Percentiles rank a stretch among this genome's conserved stretches.
These are phyloP conservation scores for Salix purpurea DNA, from an alignment of 345 rosid species.

Conservation along the genomic window DNA sequence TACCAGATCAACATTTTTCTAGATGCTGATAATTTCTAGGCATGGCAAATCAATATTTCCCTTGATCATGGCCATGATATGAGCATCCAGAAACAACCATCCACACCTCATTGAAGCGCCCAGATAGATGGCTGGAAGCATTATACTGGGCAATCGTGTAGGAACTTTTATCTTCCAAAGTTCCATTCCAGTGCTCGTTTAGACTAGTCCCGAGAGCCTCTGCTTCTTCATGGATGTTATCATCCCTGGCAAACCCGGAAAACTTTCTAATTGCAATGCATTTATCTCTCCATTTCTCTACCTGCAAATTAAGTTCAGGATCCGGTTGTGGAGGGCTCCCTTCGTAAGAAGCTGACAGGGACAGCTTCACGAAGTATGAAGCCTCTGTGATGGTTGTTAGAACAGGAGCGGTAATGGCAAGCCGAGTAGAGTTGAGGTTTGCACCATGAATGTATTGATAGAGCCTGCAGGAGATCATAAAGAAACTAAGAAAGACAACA, in stretches of 20 bases:
- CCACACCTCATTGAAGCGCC: conserved; percentile 48
- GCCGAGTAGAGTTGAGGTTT: conserved; percentile 23
- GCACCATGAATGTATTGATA: conserved; percentile 47
- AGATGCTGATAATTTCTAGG: no score
- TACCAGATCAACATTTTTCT: not conserved
- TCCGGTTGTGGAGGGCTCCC: conserved; percentile 30
- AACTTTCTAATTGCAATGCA: conserved; percentile 42
- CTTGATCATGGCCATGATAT: not conserved
- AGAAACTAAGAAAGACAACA: not conserved
- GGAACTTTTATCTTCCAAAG: not conserved
- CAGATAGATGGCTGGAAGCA: conserved; percentile 25
- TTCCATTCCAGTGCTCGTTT: not conserved
- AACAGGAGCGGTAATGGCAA: conserved; percentile 41
- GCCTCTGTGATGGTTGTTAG: conserved; percentile 28
- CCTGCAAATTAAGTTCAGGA: conserved; percentile 34
- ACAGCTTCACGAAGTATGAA: conserved; percentile 14
- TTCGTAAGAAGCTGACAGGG: conserved; percentile 7
- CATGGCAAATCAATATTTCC: not conserved
- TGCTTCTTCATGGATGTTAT: conserved; percentile 25
- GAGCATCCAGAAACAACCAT: conserved; percentile 34
- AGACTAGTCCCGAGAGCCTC: conserved; percentile 34
- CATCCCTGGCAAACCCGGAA: conserved; percentile 40
- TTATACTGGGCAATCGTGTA: conserved; percentile 45
- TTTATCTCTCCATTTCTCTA: conserved; percentile 32
- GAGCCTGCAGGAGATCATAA: conserved; percentile 24